These are phyloP conservation scores for Groenewaldozyma auringiensis DNA, from an alignment of 1,139 yeast species.

Conservation along the genomic window DNA sequence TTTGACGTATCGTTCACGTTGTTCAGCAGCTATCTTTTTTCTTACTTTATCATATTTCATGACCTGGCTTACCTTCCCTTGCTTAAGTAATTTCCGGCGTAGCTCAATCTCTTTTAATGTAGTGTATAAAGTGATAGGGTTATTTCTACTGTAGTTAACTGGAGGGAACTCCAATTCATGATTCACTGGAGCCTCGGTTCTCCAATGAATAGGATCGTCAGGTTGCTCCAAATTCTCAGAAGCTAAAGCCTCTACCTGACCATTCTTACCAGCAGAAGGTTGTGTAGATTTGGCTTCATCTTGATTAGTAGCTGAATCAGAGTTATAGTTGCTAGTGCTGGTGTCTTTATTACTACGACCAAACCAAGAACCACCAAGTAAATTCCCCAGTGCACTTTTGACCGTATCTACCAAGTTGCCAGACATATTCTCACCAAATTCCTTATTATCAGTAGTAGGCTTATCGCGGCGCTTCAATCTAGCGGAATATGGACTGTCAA, in stretches of 20 bases:
- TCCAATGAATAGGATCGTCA: not conserved
- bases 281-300: no score
- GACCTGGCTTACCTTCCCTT: not conserved
- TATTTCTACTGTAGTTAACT: not conserved
- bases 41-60: not conserved
- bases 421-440: not conserved
- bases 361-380: not conserved
- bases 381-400: not conserved
- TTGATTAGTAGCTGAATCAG: no score
- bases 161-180: not conserved
- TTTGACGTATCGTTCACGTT: no score
- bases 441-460: no score
- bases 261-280: no score
- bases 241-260: no score
- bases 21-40: not conserved
- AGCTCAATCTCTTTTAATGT: not conserved
- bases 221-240: no score
- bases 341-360: not conserved
- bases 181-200: not conserved
- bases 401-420: not conserved
- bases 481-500: no score
- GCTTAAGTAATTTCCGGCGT: not conserved
- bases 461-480: no score
- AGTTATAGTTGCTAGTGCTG: no score
- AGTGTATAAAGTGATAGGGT: conserved; percentile 1